Evolutionary conservation across 2,329 filamentous ascomycete species (phyloP), one percentile per base, ranked within the genome.

Genomic region (Sclerotinia trifoliorum): DNA sequence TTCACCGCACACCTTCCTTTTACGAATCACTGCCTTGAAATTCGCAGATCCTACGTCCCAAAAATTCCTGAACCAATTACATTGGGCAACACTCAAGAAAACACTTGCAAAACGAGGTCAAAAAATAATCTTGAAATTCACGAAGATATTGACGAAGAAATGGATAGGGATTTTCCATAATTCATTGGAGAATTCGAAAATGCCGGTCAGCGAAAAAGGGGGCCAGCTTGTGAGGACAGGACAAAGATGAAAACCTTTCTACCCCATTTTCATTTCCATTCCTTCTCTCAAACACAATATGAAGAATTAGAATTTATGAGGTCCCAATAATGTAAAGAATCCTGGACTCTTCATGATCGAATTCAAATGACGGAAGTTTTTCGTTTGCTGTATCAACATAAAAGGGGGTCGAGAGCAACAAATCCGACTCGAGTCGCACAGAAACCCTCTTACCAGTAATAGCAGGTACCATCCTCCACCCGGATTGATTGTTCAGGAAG

Each of bases 191-290:
- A 21, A 26, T 6, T 24, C 24, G 39, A 51, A 51, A 10, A 64
- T 49, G 35, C 42, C 44, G 29, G 35, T 60, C 64, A 44, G 26
- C 60, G 49, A 51, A n/a, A 58, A 66, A 60, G 60, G 54, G 64
- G 64, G 54, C 39, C 60, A 54, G 64, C 64, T 66, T 66, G 64
- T 3, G 17, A n/a, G n/a, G n/a, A 29, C 3, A 29, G 32, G 44
- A 51, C 3, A 26, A 51, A 44, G 29, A 15, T 13, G 29, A 49
- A 51, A 66, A 51, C 17, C 11, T 42, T 57, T 26, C 29, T 26
- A 39, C 24, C 3, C 32, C 42, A 32, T 13, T n/a, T n/a, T 46
- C 56, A 17, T 19, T 17, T 29, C 42, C 11, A 19, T 46, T n/a
- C 17, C 6, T 60, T 21, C 11, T 13, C 8, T 32, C 24, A 15